Conservation (phyloP, 306 rosid species). For the Sicyos baderoa region DNA sequence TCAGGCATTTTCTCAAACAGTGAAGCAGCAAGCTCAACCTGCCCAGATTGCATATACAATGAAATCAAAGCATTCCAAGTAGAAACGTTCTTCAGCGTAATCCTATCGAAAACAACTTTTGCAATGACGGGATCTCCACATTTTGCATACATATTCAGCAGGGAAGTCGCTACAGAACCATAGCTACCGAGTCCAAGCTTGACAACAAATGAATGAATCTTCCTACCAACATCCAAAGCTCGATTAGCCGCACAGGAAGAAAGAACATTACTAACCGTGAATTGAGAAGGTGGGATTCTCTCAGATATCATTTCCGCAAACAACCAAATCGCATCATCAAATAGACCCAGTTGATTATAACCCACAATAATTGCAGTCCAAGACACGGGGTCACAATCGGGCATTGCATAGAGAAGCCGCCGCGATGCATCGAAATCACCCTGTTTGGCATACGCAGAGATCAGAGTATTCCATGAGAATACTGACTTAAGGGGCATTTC, state of each 20-base stretch:
- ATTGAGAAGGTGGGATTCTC: slow-evolving; percentile 42
- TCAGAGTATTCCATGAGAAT: slow-evolving; percentile 67
- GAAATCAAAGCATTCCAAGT: slow-evolving; percentile 73
- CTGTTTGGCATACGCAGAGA: slow-evolving; percentile 54
- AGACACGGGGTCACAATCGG: slow-evolving; percentile 72
- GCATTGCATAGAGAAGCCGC: slow-evolving; percentile 46
- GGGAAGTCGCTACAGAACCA: slow-evolving; percentile 54
- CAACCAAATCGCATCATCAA: slow-evolving; percentile 33
- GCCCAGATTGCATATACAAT: slow-evolving; percentile 52
- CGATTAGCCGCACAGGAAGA: slow-evolving; percentile 55
- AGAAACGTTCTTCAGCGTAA: slow-evolving; percentile 46
- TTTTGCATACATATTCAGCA: slow-evolving; percentile 86
- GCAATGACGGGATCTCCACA: slow-evolving; percentile 54
- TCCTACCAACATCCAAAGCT: slow-evolving; percentile 51
- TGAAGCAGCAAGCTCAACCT: slow-evolving; percentile 46
- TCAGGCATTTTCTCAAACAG: slow-evolving; percentile 57
- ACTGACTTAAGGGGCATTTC: slow-evolving; percentile 53
- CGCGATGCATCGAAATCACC: slow-evolving; percentile 42
- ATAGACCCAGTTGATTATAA: slow-evolving; percentile 54
- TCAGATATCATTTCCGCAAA: slow-evolving; percentile 50
- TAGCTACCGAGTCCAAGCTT: slow-evolving; percentile 43
- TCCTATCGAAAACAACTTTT: slow-evolving; percentile 47
- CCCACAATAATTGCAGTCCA: slow-evolving; percentile 75
- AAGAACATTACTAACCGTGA: slow-evolving; percentile 60
- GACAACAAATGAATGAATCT: slow-evolving; percentile 54